Percentiles rank a stretch among this genome's conserved stretches.
These are phyloP conservation scores for Entophlyctis luteolus DNA, from an alignment of 192 early-diverging fungal genomes.

Conservation along the genomic window DNA sequence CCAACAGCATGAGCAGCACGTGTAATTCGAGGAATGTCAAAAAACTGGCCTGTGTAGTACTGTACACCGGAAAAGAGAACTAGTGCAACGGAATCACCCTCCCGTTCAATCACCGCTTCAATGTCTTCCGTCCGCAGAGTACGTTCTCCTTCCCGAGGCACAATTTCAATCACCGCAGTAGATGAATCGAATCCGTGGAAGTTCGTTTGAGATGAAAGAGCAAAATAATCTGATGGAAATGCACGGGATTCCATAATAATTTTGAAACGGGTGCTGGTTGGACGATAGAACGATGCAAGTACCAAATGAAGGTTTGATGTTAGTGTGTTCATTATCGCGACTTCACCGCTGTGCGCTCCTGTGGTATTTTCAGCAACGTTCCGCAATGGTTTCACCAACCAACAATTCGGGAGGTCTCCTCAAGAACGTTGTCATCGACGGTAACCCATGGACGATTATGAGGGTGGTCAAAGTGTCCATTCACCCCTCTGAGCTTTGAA, in stretches of 20 bases:
- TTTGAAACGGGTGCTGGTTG: constrained; percentile 67
- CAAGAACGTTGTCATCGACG: constrained; percentile 73
- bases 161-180: constrained; percentile 67
- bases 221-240: constrained; percentile 95
- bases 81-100: constrained; percentile 76
- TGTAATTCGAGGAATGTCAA: constrained; percentile 83
- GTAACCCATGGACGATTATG: constrained; percentile 80
- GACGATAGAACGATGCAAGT: constrained; percentile 90
- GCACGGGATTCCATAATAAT: constrained; percentile 88
- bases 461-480: constrained; percentile 83
- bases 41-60: constrained; percentile 87
- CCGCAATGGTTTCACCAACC: constrained; percentile 39
- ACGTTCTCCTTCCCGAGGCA: constrained; percentile 68
- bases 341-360: constrained; percentile 72
- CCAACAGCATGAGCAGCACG: constrained; percentile 73
- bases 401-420: constrained; percentile 72
- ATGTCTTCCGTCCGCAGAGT: constrained; percentile 78
- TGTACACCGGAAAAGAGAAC: constrained; percentile 88
- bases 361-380: background rate
- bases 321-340: constrained; percentile 88
- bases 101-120: constrained; percentile 62
- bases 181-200: constrained; percentile 74
- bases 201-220: constrained; percentile 80
- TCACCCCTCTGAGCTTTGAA: constrained; percentile 62
- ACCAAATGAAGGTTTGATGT: constrained; percentile 89